Percentiles rank a stretch among this genome's conserved stretches.
These are phyloP conservation scores for Mollisia scopiformis DNA, from an alignment of 2,329 filamentous ascomycete species.

Conservation along the genomic window DNA sequence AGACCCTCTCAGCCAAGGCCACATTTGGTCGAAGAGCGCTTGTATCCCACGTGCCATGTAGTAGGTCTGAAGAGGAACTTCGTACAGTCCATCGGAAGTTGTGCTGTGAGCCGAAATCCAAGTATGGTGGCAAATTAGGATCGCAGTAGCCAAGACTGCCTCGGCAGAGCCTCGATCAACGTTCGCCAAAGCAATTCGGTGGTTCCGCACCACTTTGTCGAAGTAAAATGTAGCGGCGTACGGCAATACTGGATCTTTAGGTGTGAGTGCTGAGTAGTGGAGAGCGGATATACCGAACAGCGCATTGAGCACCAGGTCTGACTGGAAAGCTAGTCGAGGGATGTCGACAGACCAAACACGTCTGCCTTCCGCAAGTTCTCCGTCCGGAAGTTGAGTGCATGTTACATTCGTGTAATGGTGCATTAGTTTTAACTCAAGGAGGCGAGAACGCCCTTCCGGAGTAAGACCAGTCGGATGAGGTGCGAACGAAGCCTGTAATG, in stretches of 20 bases:
- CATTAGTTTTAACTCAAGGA: background rate
- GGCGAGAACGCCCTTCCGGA: background rate
- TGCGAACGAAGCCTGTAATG: background rate
- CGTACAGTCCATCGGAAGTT: constrained; percentile 4
- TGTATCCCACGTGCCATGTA: constrained; percentile 16
- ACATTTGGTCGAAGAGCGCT: constrained; percentile 14
- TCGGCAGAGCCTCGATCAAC: constrained; percentile 7
- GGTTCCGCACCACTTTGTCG: constrained; percentile 15
- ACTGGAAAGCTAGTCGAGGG: constrained; percentile 21
- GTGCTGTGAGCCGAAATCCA: constrained; percentile 18
- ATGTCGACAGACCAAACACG: constrained; percentile 21
- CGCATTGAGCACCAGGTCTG: constrained; percentile 20
- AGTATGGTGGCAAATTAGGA: constrained; percentile 19
- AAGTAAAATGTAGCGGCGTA: constrained; percentile 18
- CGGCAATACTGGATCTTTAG: constrained; percentile 7
- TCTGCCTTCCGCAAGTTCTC: background rate
- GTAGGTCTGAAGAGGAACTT: constrained; percentile 20
- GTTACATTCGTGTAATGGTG: constrained; percentile 4
- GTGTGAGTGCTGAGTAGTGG: constrained; percentile 14
- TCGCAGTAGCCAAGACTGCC: constrained; percentile 16
- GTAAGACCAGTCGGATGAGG: background rate
- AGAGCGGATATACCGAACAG: constrained; percentile 18
- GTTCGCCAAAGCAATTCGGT: constrained; percentile 12
- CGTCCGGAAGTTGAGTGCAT: constrained; percentile 11
- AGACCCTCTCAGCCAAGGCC: constrained; percentile 5